Conservation (phyloP, 2,329 filamentous ascomycete species). For the Aspergillus intermedius region DNA sequence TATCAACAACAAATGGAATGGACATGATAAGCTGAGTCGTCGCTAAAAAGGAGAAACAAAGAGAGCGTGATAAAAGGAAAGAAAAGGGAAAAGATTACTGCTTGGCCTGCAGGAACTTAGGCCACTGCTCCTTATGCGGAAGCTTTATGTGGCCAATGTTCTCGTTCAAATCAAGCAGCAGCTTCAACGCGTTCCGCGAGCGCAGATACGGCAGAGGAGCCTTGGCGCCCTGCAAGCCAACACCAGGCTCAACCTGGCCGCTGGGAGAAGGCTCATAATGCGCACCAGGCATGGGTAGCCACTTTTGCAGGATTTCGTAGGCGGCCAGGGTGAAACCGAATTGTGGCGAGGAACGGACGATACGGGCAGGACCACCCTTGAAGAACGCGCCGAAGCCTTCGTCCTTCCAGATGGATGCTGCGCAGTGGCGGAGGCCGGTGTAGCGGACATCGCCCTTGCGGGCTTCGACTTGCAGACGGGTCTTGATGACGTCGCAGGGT, state of each 20-base stretch:
- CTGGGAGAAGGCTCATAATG: conserved; percentile 49
- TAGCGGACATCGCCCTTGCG: conserved; percentile 90
- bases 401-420: conserved; percentile 74
- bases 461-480: conserved; percentile 91
- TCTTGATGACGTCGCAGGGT: conserved; percentile 98
- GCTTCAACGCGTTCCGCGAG: conserved; percentile 87
- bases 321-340: conserved; percentile 96
- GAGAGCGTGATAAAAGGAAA: conserved; percentile 2
- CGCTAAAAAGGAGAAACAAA: conserved; percentile 19
- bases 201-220: conserved; percentile 60
- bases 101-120: conserved; percentile 27
- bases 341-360: conserved; percentile 89
- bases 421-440: conserved; percentile 78
- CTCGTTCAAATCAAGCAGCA: conserved; percentile 88
- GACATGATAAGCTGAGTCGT: conserved; percentile 11
- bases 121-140: conserved; percentile 37
- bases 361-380: conserved; percentile 94
- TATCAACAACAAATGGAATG: conserved; percentile 6
- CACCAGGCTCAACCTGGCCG: conserved; percentile 58
- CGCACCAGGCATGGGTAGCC: conserved; percentile 69
- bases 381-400: conserved; percentile 97
- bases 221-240: conserved; percentile 58
- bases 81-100: conserved; percentile 12
- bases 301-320: conserved; percentile 82
- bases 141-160: conserved; percentile 75